These are phyloP conservation scores for Acephala macrosclerotiorum DNA, from an alignment of 2,329 filamentous ascomycete genomes.

Conservation along the genomic window DNA sequence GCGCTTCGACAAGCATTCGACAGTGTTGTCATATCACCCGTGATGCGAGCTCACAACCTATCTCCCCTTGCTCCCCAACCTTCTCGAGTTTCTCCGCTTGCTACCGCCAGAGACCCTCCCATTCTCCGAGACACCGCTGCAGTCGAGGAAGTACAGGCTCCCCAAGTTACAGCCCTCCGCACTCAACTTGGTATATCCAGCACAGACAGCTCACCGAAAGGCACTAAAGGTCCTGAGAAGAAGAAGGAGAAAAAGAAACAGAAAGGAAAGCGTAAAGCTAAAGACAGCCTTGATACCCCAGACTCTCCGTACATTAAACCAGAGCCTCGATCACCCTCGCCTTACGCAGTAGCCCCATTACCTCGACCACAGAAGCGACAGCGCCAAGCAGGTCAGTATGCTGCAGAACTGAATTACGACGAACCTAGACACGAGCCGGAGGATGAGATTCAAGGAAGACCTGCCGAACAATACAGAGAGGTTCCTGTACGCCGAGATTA, in stretches of 20 bases:
- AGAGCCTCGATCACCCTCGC: conserved; percentile 70
- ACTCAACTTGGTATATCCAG: conserved; percentile 57
- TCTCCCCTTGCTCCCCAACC: conserved; percentile 79
- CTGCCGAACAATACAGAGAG: conserved; percentile 33
- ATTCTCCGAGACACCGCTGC: conserved; percentile 37
- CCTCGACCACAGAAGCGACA: conserved; percentile 64
- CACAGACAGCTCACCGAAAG: conserved; percentile 66
- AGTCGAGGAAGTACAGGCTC: conserved; percentile 47
- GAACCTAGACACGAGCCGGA: conserved; percentile 54
- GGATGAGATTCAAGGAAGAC: conserved; percentile 29
- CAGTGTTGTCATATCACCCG: conserved; percentile 58
- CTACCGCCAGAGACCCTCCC: conserved; percentile 50
- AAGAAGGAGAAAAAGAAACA: conserved; percentile 63
- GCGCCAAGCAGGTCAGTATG: conserved; percentile 54
- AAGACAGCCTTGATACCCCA: conserved; percentile 48
- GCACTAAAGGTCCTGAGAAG: conserved; percentile 54
- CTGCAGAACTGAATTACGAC: conserved; percentile 51
- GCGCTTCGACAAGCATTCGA: conserved; percentile 49
- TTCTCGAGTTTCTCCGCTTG: conserved; percentile 69
- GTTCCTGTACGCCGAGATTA: conserved; percentile 30
- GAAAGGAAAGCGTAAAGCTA: conserved; percentile 51
- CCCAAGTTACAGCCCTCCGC: conserved; percentile 65
- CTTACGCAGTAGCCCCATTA: conserved; percentile 59
- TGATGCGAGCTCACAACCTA: conserved; percentile 77
- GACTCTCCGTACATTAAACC: conserved; percentile 65